Percentiles rank a stretch among this genome's conserved stretches.
Evolutionary conservation across 441 rosid genomes (phyloP).

Genomic region (Brassica hybrid): DNA sequence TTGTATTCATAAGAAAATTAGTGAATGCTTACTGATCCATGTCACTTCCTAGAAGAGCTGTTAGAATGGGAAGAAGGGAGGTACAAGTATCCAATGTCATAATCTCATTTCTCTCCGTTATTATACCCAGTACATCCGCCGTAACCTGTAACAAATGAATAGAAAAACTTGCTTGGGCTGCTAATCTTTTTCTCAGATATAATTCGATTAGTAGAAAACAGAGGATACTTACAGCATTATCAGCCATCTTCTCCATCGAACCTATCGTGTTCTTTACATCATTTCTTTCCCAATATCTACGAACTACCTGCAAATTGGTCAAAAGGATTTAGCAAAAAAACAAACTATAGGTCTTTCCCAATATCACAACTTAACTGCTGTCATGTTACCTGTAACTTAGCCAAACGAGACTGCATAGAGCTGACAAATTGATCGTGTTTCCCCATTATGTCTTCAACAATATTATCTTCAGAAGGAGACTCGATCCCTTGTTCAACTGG

Average conservation of each 20-base stretch:
- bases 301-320: slow-evolving; percentile 60
- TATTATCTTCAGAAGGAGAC: slow-evolving; percentile 72
- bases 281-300: slow-evolving; percentile 84
- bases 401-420: slow-evolving; percentile 88
- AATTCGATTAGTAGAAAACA: background rate
- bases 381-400: slow-evolving; percentile 80
- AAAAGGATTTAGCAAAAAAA: slow-evolving; percentile 37
- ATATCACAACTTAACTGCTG: slow-evolving; percentile 26
- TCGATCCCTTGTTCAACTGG: slow-evolving; percentile 58
- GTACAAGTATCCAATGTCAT: slow-evolving; percentile 80
- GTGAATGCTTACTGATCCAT: slow-evolving; percentile 68
- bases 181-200: slow-evolving; percentile 10
- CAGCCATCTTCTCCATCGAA: slow-evolving; percentile 90
- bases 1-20: background rate
- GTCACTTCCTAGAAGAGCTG: slow-evolving; percentile 74
- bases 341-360: background rate
- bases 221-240: slow-evolving; percentile 67
- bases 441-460: slow-evolving; percentile 66
- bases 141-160: slow-evolving; percentile 58
- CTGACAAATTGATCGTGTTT: slow-evolving; percentile 75
- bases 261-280: slow-evolving; percentile 72
- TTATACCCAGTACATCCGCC: slow-evolving; percentile 72
- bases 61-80: slow-evolving; percentile 76
- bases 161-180: background rate
- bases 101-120: slow-evolving; percentile 67